Evolutionary conservation across 148 eudicot species (phyloP).

Genomic region (Amaranthus cruentus): DNA sequence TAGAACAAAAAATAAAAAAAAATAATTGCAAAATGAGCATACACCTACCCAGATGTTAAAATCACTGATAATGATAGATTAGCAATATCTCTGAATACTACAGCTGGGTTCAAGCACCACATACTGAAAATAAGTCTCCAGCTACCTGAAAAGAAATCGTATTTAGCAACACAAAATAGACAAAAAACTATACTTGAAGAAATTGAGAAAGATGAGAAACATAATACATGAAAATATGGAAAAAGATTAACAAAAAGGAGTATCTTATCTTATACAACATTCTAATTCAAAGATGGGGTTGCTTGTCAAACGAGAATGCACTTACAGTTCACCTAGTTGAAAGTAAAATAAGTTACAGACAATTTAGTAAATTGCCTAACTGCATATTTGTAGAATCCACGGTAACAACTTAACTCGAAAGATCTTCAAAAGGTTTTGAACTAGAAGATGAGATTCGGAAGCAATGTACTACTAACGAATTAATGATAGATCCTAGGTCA

Average conservation of each 20-base stretch:
- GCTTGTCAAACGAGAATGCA: conserved; percentile 5
- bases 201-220: background rate
- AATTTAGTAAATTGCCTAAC: background rate
- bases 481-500: background rate
- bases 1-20: background rate
- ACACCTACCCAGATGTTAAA: conserved; percentile 87
- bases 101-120: conserved; percentile 97
- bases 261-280: conserved; percentile 4
- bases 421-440: background rate
- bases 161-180: conserved; percentile 27
- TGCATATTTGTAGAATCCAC: background rate
- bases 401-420: background rate
- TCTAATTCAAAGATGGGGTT: background rate
- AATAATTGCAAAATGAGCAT: background rate
- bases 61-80: conserved; percentile 79
- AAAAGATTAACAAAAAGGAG: background rate
- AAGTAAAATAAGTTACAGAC: background rate
- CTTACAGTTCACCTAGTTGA: background rate
- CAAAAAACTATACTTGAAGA: background rate
- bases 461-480: background rate
- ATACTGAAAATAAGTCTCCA: conserved; percentile 70
- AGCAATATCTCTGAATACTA: conserved; percentile 74
- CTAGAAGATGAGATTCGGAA: background rate
- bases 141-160: conserved; percentile 41
- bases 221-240: background rate